Percentiles rank a stretch among this genome's conserved stretches.
phyloP scores from a whole-genome alignment of 163 green algal genomes.

The Scenedesmus sp. region DNA sequence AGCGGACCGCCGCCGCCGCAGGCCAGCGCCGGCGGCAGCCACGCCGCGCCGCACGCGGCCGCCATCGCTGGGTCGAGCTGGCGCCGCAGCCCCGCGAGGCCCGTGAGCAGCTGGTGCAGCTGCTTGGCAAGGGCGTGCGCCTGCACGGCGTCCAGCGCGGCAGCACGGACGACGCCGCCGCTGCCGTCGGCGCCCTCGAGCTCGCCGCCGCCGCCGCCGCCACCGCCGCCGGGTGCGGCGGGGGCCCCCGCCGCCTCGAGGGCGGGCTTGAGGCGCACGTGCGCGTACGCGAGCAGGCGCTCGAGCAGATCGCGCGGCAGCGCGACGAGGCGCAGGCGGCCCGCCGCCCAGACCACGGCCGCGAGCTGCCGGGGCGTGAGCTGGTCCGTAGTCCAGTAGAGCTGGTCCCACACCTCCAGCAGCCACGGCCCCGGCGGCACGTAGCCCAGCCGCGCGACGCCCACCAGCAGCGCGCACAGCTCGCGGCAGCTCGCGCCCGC shows the following conservation, averaged over 20 bases:
- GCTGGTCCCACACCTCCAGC: constrained; percentile 22
- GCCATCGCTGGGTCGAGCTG: not conserved
- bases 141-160: no score
- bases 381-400: constrained; percentile 47
- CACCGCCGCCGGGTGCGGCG: not conserved
- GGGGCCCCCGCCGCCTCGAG: constrained; percentile 6
- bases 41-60: not conserved
- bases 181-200: not conserved
- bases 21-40: not conserved
- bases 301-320: constrained; percentile 31
- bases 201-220: not conserved
- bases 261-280: not conserved
- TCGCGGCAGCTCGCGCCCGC: not conserved
- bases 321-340: not conserved
- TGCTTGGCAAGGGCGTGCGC: not conserved
- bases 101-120: constrained; percentile 2
- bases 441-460: not conserved
- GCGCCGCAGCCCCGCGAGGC: not conserved
- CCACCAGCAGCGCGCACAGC: not conserved
- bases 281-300: constrained; percentile 10
- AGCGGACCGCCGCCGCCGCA: not conserved
- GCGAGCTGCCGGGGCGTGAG: constrained; percentile 7
- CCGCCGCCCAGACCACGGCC: constrained; percentile 13
- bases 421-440: constrained; percentile 15
- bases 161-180: not conserved